Conservation (phyloP, 139 green algal species). For the Coelastrella sp. region DNA sequence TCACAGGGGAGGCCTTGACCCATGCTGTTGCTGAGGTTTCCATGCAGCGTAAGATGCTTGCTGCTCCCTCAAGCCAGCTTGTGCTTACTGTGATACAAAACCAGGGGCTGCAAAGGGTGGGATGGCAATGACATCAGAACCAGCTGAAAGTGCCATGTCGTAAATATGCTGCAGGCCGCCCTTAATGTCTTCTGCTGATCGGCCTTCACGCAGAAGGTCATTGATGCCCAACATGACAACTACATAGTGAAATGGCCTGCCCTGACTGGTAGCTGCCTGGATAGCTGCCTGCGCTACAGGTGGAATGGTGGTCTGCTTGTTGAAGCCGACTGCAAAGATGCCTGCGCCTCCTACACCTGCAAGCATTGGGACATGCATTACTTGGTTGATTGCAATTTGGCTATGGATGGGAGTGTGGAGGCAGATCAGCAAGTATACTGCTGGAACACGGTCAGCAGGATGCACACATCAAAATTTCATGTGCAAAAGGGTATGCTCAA, state of each 20-base stretch:
- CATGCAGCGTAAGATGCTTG: background rate
- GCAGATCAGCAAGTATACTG: background rate
- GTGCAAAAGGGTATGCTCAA: too few species aligned
- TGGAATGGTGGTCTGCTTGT: conserved; percentile 16
- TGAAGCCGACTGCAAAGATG: conserved; percentile 45
- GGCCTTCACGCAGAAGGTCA: conserved; percentile 46
- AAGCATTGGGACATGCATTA: background rate
- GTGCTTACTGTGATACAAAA: conserved; percentile 48
- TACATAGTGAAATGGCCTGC: conserved; percentile 14
- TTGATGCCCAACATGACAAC: conserved; percentile 48
- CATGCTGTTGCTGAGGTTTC: too few species aligned
- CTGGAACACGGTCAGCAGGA: too few species aligned
- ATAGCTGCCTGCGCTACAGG: background rate
- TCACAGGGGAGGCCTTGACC: too few species aligned
- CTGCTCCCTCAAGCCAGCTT: too few species aligned
- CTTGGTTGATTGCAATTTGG: background rate
- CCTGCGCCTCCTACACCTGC: conserved; percentile 42
- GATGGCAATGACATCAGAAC: conserved; percentile 37
- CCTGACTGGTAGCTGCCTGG: background rate
- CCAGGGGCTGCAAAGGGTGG: conserved; percentile 41
- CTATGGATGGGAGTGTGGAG: too few species aligned
- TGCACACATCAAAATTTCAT: too few species aligned
- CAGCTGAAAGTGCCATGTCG: background rate
- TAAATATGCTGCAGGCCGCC: conserved; percentile 29
- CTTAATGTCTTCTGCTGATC: conserved; percentile 40